Evolutionary conservation across 148 eudicot species (phyloP).

Genomic region (Camellia sinensis): DNA sequence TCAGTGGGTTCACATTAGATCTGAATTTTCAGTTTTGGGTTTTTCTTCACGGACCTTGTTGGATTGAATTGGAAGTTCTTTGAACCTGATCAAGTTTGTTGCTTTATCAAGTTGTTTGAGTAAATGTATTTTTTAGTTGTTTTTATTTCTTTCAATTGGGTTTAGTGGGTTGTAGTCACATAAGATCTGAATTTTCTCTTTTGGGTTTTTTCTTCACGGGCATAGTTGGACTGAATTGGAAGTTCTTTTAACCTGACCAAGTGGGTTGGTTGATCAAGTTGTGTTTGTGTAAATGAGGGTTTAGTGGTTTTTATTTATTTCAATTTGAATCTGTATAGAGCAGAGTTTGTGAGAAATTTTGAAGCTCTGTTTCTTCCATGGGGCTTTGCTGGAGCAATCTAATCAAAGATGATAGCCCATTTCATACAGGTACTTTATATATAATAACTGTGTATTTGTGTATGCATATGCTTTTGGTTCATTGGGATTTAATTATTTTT

Average conservation of each 20-base stretch:
- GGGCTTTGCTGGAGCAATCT: slow-evolving; percentile 44
- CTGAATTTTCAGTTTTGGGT: too few relatives aligned
- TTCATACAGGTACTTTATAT: slow-evolving; percentile 20
- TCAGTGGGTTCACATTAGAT: slow-evolving; percentile 26
- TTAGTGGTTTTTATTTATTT: background rate
- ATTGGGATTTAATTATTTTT: too few relatives aligned
- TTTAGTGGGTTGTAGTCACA: too few relatives aligned
- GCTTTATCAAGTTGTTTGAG: too few relatives aligned
- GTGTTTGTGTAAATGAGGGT: background rate
- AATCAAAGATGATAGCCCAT: slow-evolving; percentile 38
- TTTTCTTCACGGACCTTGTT: too few relatives aligned
- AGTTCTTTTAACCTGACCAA: slow-evolving; percentile 16
- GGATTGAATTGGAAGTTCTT: too few relatives aligned
- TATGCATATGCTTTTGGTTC: background rate
- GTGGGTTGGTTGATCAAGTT: background rate
- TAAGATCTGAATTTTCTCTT: slow-evolving; percentile 21
- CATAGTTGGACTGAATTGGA: background rate
- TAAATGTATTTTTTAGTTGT: too few relatives aligned
- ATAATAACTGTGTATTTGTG: background rate
- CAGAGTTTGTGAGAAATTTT: background rate
- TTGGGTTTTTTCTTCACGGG: slow-evolving; percentile 7
- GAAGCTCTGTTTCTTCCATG: slow-evolving; percentile 14
- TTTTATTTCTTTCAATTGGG: too few relatives aligned
- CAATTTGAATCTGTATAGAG: background rate
- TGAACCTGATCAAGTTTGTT: too few relatives aligned